A percentile compares a stretch with the other conserved stretches of the same genome.
Evolutionary conservation across 495 filamentous ascomycete species (phyloP).

Genomic region (Penicillium steckii): DNA sequence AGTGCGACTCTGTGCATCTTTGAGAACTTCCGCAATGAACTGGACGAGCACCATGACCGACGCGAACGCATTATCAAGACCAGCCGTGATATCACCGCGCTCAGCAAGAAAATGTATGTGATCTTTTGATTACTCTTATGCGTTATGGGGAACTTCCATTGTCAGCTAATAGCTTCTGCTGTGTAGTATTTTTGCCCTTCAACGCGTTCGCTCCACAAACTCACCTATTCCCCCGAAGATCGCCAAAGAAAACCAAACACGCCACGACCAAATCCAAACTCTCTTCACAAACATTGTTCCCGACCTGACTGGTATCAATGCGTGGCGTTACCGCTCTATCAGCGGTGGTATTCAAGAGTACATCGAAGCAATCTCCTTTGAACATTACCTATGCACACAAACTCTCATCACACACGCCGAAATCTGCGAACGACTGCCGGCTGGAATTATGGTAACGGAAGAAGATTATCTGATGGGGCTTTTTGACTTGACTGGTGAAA

Average conservation of each 20-base stretch:
- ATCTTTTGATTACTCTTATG: neutral
- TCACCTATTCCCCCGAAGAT: constrained; percentile 63
- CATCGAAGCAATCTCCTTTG: constrained; percentile 82
- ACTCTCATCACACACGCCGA: constrained; percentile 65
- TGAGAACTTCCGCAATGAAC: constrained; percentile 75
- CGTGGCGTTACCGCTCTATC: constrained; percentile 82
- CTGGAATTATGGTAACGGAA: constrained; percentile 60
- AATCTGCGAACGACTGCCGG: constrained; percentile 49
- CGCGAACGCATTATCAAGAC: constrained; percentile 86
- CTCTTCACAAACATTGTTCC: constrained; percentile 64
- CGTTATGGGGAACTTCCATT: neutral
- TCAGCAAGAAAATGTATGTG: constrained; percentile 95
- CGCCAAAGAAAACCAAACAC: constrained; percentile 59
- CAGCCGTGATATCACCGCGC: constrained; percentile 83
- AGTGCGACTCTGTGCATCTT: constrained; percentile 70
- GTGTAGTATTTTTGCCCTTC: constrained; percentile 83
- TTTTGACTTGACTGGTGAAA: constrained; percentile 88
- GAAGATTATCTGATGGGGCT: constrained; percentile 90
- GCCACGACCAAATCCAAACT: constrained; percentile 62
- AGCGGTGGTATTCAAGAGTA: constrained; percentile 83
- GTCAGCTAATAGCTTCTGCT: neutral
- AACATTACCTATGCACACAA: constrained; percentile 81
- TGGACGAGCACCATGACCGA: constrained; percentile 93
- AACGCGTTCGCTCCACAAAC: constrained; percentile 69
- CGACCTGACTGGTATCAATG: constrained; percentile 75